Evolutionary conservation across 768 basidiomycete genomes (phyloP).

Genomic region (Tulasnella sp.): DNA sequence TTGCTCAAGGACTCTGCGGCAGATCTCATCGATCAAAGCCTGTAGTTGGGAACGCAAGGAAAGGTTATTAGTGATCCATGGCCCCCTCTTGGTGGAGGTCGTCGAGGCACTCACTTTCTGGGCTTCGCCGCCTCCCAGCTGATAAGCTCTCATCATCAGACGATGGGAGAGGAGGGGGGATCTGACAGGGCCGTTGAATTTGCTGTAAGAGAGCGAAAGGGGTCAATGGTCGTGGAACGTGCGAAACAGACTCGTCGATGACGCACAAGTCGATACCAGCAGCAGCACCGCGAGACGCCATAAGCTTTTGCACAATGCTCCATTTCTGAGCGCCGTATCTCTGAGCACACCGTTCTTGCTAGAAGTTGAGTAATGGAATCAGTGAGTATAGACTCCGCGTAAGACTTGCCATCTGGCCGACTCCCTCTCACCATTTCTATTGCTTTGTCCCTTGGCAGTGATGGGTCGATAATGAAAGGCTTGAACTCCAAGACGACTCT

Average conservation of each 20-base stretch:
- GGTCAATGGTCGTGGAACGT: background rate
- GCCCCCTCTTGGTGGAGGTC: background rate
- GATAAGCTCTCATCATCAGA: background rate
- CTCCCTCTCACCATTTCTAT: slow-evolving; percentile 16
- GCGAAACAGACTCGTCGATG: background rate
- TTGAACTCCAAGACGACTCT: slow-evolving; percentile 35
- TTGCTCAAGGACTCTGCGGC: slow-evolving; percentile 53
- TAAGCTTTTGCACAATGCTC: slow-evolving; percentile 24
- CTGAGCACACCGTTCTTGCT: background rate
- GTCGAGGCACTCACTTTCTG: background rate
- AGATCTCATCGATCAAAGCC: slow-evolving; percentile 44
- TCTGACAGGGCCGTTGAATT: slow-evolving; percentile 3
- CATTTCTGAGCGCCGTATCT: background rate
- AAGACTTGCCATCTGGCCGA: background rate
- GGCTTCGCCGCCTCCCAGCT: slow-evolving; percentile 5
- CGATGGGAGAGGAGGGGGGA: slow-evolving; percentile 2
- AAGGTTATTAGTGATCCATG: background rate
- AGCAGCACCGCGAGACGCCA: slow-evolving; percentile 42
- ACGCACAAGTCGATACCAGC: slow-evolving; percentile 47
- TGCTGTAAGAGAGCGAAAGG: background rate
- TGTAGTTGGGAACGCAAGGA: slow-evolving; percentile 20
- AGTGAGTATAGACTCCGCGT: background rate
- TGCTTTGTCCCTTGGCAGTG: slow-evolving; percentile 26
- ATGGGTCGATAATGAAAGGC: slow-evolving; percentile 36
- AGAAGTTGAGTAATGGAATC: background rate